These are phyloP conservation scores for Plantago major DNA, from an alignment of 257 asterid species.

Conservation along the genomic window DNA sequence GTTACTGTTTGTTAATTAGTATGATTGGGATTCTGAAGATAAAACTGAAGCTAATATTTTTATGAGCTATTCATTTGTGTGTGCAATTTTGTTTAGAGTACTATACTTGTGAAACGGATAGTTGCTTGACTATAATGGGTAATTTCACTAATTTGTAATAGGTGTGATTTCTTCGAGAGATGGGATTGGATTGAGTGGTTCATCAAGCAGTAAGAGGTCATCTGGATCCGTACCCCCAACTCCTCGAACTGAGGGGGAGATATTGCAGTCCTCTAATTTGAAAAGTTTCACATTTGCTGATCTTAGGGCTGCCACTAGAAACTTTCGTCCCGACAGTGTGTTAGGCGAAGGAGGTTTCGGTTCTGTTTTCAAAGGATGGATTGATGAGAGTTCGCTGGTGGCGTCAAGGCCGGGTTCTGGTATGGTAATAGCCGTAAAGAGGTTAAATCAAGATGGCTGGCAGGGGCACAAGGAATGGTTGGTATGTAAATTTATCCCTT, in stretches of 20 bases:
- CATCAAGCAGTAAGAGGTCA: constrained; percentile 62
- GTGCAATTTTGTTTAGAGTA: neutral
- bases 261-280: constrained; percentile 75
- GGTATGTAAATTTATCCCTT: constrained; percentile 34
- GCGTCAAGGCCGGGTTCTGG: constrained; percentile 75
- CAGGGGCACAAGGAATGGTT: constrained; percentile 97
- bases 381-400: constrained; percentile 56
- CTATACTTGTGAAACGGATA: neutral
- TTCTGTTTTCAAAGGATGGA: constrained; percentile 85
- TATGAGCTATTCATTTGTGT: too few relatives aligned
- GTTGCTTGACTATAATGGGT: neutral
- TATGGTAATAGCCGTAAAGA: constrained; percentile 78
- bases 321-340: constrained; percentile 86
- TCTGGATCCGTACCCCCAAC: constrained; percentile 62
- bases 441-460: constrained; percentile 83
- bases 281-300: constrained; percentile 66
- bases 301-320: constrained; percentile 71
- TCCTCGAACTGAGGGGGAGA: constrained; percentile 88
- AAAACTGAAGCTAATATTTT: too few relatives aligned
- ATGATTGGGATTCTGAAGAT: too few relatives aligned
- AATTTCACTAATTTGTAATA: constrained; percentile 11
- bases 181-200: constrained; percentile 45
- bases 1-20: too few relatives aligned
- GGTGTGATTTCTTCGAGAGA: constrained; percentile 42
- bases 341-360: constrained; percentile 95